Conservation (phyloP, 192 early-diverging fungal genomes). For the Podila clonocystis region DNA sequence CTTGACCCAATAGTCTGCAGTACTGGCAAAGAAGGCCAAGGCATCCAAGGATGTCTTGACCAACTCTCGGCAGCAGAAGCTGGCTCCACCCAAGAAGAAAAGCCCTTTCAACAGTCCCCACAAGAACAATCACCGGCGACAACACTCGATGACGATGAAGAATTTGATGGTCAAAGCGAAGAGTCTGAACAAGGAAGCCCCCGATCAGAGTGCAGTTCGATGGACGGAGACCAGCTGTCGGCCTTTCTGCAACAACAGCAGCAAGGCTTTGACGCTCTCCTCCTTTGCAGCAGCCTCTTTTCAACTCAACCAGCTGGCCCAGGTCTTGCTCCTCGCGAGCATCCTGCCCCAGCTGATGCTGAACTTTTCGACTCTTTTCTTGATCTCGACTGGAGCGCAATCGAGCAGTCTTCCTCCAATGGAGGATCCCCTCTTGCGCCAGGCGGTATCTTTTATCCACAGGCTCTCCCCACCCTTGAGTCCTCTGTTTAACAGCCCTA, state of each 20-base stretch:
- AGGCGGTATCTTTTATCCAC: constrained; percentile 44
- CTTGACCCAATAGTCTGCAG: constrained; percentile 37
- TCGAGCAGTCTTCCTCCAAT: constrained; percentile 31
- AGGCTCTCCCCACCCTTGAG: constrained; percentile 23
- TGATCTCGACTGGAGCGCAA: constrained; percentile 56
- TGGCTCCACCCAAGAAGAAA: constrained; percentile 42
- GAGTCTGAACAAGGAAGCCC: constrained; percentile 51
- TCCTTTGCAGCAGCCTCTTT: constrained; percentile 53
- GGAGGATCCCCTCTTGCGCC: constrained; percentile 37
- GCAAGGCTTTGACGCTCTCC: constrained; percentile 52
- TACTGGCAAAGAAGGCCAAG: constrained; percentile 56
- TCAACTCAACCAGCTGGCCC: constrained; percentile 11
- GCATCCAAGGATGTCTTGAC: constrained; percentile 24
- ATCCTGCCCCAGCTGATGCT: constrained; percentile 56
- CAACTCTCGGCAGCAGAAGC: constrained; percentile 56
- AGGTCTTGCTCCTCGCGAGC: constrained; percentile 33
- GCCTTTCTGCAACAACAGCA: constrained; percentile 52
- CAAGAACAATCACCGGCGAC: constrained; percentile 42
- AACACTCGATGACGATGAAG: constrained; percentile 54
- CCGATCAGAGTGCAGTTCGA: constrained; percentile 47
- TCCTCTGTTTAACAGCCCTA: constrained; percentile 23
- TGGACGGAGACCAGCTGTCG: constrained; percentile 54
- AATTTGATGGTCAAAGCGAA: constrained; percentile 39
- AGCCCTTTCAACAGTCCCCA: constrained; percentile 35
- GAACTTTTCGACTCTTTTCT: constrained; percentile 61